Conservation (phyloP, 208 protist genomes). For the Angomonas ambiguus region DNA sequence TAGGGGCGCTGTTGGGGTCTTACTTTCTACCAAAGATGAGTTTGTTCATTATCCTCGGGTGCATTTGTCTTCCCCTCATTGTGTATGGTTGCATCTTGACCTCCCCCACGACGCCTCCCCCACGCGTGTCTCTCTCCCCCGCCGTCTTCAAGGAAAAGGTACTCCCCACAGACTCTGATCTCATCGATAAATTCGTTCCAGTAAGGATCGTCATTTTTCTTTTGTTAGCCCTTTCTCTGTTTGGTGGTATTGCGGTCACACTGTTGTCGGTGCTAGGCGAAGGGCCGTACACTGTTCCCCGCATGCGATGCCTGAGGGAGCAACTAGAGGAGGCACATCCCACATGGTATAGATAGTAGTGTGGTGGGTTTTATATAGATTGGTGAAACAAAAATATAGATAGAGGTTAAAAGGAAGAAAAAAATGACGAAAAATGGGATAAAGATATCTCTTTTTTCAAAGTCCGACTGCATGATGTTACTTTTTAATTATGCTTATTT, state of each 20-base stretch:
- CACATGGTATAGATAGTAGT: conserved; percentile 66
- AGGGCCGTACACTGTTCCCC: conserved; percentile 58
- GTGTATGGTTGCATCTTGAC: conserved; percentile 75
- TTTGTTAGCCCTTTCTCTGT: conserved; percentile 30
- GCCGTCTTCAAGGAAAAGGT: conserved; percentile 42
- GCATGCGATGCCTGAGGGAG: conserved; percentile 70
- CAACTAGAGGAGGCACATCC: conserved; percentile 73
- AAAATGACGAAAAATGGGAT: neutral
- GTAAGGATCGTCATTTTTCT: conserved; percentile 60
- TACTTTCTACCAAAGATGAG: conserved; percentile 40
- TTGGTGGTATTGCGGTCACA: conserved; percentile 41
- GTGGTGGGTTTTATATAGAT: too few relatives aligned
- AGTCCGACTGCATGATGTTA: neutral
- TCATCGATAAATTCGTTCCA: conserved; percentile 61
- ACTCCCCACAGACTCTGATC: conserved; percentile 30
- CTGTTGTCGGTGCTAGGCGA: conserved; percentile 32
- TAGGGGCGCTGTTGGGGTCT: conserved; percentile 37
- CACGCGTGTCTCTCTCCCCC: conserved; percentile 2
- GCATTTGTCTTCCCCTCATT: conserved; percentile 54
- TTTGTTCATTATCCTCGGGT: conserved; percentile 47
- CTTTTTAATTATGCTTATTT: conserved; percentile 6
- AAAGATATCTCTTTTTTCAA: neutral
- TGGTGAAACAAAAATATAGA: neutral
- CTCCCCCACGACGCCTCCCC: conserved; percentile 16
- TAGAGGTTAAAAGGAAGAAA: neutral